phyloP scores from a whole-genome alignment of 345 rosid species.

The Salix exigua region DNA sequence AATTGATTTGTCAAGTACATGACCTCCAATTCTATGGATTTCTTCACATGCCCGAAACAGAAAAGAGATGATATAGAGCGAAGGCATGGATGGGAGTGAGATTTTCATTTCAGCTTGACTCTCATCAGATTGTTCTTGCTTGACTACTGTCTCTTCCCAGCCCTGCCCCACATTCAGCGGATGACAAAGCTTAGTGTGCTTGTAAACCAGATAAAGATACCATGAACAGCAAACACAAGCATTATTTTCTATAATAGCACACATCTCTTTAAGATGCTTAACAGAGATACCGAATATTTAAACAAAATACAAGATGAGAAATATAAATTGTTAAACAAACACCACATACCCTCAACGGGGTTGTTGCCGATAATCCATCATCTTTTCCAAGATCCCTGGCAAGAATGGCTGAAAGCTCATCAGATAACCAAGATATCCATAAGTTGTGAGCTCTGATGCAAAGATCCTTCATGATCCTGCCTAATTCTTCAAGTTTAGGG shows the following conservation, averaged over 20 bases:
- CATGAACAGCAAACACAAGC: neutral
- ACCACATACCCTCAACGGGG: conserved; percentile 65
- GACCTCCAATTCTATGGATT: conserved; percentile 96
- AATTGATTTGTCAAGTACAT: conserved; percentile 82
- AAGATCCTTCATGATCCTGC: conserved; percentile 52
- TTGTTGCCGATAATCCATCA: conserved; percentile 76
- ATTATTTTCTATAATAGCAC: neutral
- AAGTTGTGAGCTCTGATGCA: conserved; percentile 81
- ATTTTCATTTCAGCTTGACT: conserved; percentile 77
- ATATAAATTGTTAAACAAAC: neutral
- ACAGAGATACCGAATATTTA: neutral
- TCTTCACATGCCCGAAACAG: conserved; percentile 96
- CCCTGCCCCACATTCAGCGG: conserved; percentile 56
- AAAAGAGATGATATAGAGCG: conserved; percentile 83
- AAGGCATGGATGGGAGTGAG: conserved; percentile 91
- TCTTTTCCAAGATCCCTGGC: conserved; percentile 61
- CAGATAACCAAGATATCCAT: conserved; percentile 90
- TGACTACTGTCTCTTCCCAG: conserved; percentile 92
- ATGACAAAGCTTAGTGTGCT: conserved; percentile 12
- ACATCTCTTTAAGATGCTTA: neutral
- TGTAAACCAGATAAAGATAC: neutral
- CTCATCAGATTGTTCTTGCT: conserved; percentile 68
- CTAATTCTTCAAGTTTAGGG: conserved; percentile 69
- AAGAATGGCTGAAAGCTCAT: conserved; percentile 77
- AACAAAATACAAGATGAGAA: neutral